Percentiles rank a stretch among this genome's conserved stretches.
phyloP scores from a whole-genome alignment of 495 filamentous ascomycete species.

The Aspergillus baeticus region DNA sequence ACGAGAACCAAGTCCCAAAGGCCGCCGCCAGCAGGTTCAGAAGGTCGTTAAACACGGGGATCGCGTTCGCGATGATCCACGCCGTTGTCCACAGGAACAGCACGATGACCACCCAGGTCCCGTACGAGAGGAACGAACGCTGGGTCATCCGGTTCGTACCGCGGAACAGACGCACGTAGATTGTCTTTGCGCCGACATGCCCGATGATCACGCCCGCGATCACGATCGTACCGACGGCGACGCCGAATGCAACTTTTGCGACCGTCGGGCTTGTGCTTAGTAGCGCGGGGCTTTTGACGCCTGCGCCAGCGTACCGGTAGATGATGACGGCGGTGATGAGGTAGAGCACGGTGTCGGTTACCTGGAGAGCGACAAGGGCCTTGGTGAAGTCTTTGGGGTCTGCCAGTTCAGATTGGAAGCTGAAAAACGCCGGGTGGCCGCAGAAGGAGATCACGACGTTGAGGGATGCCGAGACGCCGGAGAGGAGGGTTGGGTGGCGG shows the following conservation, averaged over 20 bases:
- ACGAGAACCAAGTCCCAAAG: no score
- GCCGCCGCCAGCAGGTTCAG: slow-evolving; percentile 21
- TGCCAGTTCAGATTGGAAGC: slow-evolving; percentile 73
- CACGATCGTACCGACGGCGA: slow-evolving; percentile 70
- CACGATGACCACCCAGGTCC: slow-evolving; percentile 58
- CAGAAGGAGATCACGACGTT: slow-evolving; percentile 13
- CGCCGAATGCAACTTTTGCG: slow-evolving; percentile 70
- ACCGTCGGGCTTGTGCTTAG: slow-evolving; percentile 59
- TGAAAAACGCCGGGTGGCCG: slow-evolving; percentile 70
- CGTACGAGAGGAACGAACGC: slow-evolving; percentile 41
- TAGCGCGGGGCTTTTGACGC: slow-evolving; percentile 69
- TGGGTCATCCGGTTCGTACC: slow-evolving; percentile 57
- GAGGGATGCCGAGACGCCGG: no score
- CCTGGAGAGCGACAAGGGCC: slow-evolving; percentile 59
- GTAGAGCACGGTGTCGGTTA: slow-evolving; percentile 64
- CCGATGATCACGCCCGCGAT: slow-evolving; percentile 69
- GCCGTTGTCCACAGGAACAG: slow-evolving; percentile 57
- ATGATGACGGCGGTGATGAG: slow-evolving; percentile 64
- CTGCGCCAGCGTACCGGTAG: slow-evolving; percentile 65
- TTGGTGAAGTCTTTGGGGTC: slow-evolving; percentile 62
- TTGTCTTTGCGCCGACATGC: slow-evolving; percentile 56
- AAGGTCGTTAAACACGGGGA: slow-evolving; percentile 68
- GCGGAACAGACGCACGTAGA: slow-evolving; percentile 61
- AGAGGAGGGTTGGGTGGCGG: no score
- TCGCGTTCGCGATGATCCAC: slow-evolving; percentile 68